Evolutionary conservation across 257 asterid species (phyloP).

Genomic region (Gynochthodes officinalis): DNA sequence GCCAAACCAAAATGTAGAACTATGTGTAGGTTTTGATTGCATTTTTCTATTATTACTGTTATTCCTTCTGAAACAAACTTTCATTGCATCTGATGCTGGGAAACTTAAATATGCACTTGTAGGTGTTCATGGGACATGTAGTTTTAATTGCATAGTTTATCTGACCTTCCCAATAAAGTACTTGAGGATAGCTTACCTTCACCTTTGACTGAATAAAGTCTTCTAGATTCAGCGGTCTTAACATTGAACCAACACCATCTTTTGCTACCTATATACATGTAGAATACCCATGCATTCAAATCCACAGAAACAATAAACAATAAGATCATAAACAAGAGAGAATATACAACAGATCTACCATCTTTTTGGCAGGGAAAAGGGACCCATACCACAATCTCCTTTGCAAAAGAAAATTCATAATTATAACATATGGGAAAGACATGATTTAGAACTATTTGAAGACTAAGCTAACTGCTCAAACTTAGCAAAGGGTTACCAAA

Average conservation of each 20-base stretch:
- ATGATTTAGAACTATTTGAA: background rate
- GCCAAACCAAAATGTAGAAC: background rate
- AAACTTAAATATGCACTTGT: background rate
- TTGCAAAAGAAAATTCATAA: background rate
- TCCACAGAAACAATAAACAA: background rate
- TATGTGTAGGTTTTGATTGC: background rate
- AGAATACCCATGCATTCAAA: background rate
- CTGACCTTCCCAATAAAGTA: background rate
- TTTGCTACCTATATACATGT: slow-evolving; percentile 41
- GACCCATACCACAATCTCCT: background rate
- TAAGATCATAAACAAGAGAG: background rate
- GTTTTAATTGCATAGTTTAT: background rate
- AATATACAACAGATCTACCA: background rate
- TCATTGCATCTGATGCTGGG: background rate
- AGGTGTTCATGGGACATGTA: background rate
- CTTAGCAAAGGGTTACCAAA: background rate
- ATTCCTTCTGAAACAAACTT: background rate
- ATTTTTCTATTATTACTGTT: background rate
- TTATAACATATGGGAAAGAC: background rate
- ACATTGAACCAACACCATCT: slow-evolving; percentile 34
- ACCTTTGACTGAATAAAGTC: slow-evolving; percentile 79
- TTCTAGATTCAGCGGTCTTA: slow-evolving; percentile 65
- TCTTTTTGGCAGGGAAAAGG: background rate
- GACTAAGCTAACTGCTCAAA: slow-evolving; percentile 1
- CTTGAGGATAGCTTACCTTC: slow-evolving; percentile 51